Evolutionary conservation across 805 yeast genomes (phyloP).

Genomic region (Schwanniomyces polymorphus): DNA sequence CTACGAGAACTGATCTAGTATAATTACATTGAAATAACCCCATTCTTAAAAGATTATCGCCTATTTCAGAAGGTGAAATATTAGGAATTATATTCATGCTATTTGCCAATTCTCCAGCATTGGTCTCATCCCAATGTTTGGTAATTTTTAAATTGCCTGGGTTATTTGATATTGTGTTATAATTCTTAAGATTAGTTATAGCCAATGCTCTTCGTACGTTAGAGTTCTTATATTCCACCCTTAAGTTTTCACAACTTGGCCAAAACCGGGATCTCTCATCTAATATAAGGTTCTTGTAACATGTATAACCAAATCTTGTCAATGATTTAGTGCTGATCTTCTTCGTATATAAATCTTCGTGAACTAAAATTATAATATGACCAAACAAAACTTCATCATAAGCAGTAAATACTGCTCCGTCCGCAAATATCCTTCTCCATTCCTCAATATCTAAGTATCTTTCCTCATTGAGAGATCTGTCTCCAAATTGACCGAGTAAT

Average conservation of each 20-base stretch:
- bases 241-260: slow-evolving; percentile 75
- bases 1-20: slow-evolving; percentile 60
- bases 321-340: slow-evolving; percentile 55
- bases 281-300: slow-evolving; percentile 58
- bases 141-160: slow-evolving; percentile 41
- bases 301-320: slow-evolving; percentile 66
- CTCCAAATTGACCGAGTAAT: slow-evolving; percentile 23
- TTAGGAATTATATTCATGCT: slow-evolving; percentile 55
- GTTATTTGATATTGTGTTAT: slow-evolving; percentile 51
- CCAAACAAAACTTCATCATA: slow-evolving; percentile 53
- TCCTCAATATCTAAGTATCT: slow-evolving; percentile 9
- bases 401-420: slow-evolving; percentile 55
- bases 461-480: slow-evolving; percentile 6
- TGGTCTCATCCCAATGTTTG: slow-evolving; percentile 65
- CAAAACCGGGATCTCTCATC: slow-evolving; percentile 64
- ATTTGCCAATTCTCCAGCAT: slow-evolving; percentile 80
- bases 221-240: slow-evolving; percentile 46
- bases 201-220: slow-evolving; percentile 77
- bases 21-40: slow-evolving; percentile 57
- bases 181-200: slow-evolving; percentile 66
- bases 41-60: slow-evolving; percentile 51
- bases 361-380: slow-evolving; percentile 49
- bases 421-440: slow-evolving; percentile 44
- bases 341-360: slow-evolving; percentile 44
- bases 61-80: slow-evolving; percentile 56